Base-by-base conservation (phyloP, 768 basidiomycete species). In the Lentinula raphanica region DNA sequence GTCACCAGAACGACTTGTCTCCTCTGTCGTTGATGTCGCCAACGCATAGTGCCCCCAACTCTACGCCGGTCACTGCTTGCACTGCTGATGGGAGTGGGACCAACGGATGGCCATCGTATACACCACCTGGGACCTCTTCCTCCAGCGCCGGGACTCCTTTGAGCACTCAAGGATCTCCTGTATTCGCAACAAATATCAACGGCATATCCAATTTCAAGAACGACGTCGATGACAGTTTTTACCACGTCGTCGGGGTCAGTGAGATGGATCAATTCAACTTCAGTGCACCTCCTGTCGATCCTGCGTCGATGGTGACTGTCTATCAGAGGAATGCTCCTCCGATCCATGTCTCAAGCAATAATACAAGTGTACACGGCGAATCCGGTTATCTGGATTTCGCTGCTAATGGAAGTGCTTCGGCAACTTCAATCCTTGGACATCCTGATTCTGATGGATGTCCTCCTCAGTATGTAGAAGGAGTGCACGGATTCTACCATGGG, bases 81-180 rank as follows among this genome's bases (percentile, higher is more conserved):
- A 77, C 70, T 21, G 76, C 76, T 0, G 83, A 80, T 48, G 79
- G 82, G 17, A 74, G 76, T 35, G 77, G 78, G 0, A 60, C 71
- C 13, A 76, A 70, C 57, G 79, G 79, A 17, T 87, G 85, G 85
- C 76, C 81, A 4, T 74, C 79, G 31, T 86, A 86, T 61, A 86
- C 84, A 0, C 85, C 85, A 28, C 85, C 85, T 1, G 76, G 82
- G 1, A 86, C 84, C 5, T 76, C 75, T 1, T 76, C 76, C 8
- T 84, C 84, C 5, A 71, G 77, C 19, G 73, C 78, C 5, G 79
- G 78, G 60, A 74, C 75, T 4, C 72, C 76, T 23, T 55, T 64
- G 32, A 78, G 76, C 59, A 67, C 73, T 15, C 64, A 72, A 62
- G 77, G 68, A 32, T 79, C 72, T n/a, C 79, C 72, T 28, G 72